Evolutionary conservation across 179 eudicot species (phyloP), one percentile per base, ranked within the genome.

Genomic region (Beta corolliflora): DNA sequence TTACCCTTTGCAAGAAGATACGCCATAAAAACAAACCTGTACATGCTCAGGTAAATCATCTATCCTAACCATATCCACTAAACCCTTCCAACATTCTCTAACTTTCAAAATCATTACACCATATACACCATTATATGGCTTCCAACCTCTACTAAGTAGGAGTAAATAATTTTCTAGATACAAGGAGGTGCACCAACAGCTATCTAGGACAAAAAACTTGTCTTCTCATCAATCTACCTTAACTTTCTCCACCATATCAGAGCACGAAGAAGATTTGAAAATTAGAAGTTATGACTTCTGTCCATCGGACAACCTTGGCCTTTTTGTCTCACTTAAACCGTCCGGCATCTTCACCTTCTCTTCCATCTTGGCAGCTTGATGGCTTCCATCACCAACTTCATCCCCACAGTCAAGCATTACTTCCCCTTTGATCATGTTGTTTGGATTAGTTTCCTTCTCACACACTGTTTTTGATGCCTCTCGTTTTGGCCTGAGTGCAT

Each of bases 251-350:
- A 23, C 46, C 59, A 53, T 11, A 66, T 77, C 46, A 54, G 53
- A 23, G 64, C 72, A 53, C 46, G 55, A 52, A 73, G 70, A 50
- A 31, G 45, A 18, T 44, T 8, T 9, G 54, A 21, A 50, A 71
- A 23, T 5, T n/a, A 44, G 72, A 16, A 5, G 36, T 61, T 63
- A 74, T 5, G 76, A 53, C 58, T 23, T 56, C 61, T 46, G 65
- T 48, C 66, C 82, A 58, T 83, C 73, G 21, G 76, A 52, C 66
- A 75, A 79, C 15, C 23, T 79, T 50, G 73, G 64, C 52, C 73
- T 75, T 75, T 82, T 78, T 9, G 75, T 45, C 78, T 82, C 85
- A 23, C 74, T 59, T 55, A 7, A 23, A 64, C 4, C 31, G 9
- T 78, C 69, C 0, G 60, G 78, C 3, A 9, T 64, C 48, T 70